A percentile compares a stretch with the other conserved stretches of the same genome.
Evolutionary conservation across 768 basidiomycete species (phyloP).

Genomic region (Suillus hirtellus): DNA sequence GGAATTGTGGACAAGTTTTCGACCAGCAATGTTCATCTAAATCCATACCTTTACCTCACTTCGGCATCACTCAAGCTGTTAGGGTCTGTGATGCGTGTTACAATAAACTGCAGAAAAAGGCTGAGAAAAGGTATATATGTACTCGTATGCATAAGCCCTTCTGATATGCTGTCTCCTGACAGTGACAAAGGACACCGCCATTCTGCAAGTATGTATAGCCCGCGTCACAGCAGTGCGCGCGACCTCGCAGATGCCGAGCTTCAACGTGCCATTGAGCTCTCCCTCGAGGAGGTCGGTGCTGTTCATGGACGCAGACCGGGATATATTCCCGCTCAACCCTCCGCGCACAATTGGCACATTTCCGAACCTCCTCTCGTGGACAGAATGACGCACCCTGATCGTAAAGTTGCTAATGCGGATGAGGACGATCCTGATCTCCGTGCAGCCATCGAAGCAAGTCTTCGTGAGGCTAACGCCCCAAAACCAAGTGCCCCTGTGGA

Average conservation of each 20-base stretch:
- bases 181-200: slow-evolving; percentile 55
- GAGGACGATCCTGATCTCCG: slow-evolving; percentile 91
- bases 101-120: slow-evolving; percentile 69
- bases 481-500: slow-evolving; percentile 76
- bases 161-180: slow-evolving; percentile 3
- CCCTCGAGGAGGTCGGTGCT: slow-evolving; percentile 72
- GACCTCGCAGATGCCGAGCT: slow-evolving; percentile 84
- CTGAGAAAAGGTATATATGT: slow-evolving; percentile 50
- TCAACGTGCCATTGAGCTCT: slow-evolving; percentile 90
- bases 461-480: slow-evolving; percentile 81
- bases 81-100: slow-evolving; percentile 92
- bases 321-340: slow-evolving; percentile 66
- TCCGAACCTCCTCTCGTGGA: slow-evolving; percentile 71
- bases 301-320: slow-evolving; percentile 56
- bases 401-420: slow-evolving; percentile 44
- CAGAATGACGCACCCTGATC: slow-evolving; percentile 46
- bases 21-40: slow-evolving; percentile 92
- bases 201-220: slow-evolving; percentile 52
- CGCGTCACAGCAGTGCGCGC: slow-evolving; percentile 55
- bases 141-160: not conserved
- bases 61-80: slow-evolving; percentile 90
- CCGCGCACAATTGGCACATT: slow-evolving; percentile 52
- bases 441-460: slow-evolving; percentile 93
- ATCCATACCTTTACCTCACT: slow-evolving; percentile 82
- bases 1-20: slow-evolving; percentile 96